Base-by-base conservation (phyloP, 192 early-diverging fungal species). In the Paraglomus brasilianum region DNA sequence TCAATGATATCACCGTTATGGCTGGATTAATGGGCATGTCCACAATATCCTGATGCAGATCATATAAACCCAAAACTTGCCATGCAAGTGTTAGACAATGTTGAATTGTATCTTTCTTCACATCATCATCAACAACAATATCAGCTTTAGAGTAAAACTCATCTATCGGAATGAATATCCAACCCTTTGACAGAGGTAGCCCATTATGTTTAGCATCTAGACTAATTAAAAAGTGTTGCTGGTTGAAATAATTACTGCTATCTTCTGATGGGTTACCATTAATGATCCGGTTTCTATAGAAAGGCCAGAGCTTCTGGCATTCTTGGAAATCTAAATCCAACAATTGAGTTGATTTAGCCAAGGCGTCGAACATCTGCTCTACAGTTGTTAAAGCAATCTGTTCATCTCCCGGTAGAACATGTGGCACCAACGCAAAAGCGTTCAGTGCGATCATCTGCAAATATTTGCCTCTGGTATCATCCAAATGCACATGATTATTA, bases 391-490 rank as follows among this genome's bases (percentile, higher is more conserved):
- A 47, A 44, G 43, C 56, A 13, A 69, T 45, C 14, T 45, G 36
- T 48, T 69, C 67, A 38, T 69, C 67, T 9, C 67, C 67, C 4
- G 67, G 55, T 14, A 59, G 47, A 38, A 58, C 21, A 46, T 58
- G 14, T 10, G 21, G 19, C 3, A 69, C 39, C 17, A 58, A 5
- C 2, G 47, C 44, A 13, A 69, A 58, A 39, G 40, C 55, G 7
- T 8, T 14, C 8, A 42, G n/a, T 21, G 58, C 24, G 39, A 58
- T 21, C 19, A 24, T 69, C 10, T 24, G 45, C 17, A 19, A 57
- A 43, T 41, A 39, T 48, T 69, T 6, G 10, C 19, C 22, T 22
- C 39, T 46, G 11, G 17, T 5, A 17, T 38, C 17, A 48, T 46
- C 43, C 17, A 10, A 2, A 5, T 13, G 15, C 7, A 9, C 47